Percentiles rank a stretch among this genome's conserved stretches.
These are phyloP conservation scores for Chaetomium tenue DNA, from an alignment of 495 filamentous ascomycete genomes.

Conservation along the genomic window DNA sequence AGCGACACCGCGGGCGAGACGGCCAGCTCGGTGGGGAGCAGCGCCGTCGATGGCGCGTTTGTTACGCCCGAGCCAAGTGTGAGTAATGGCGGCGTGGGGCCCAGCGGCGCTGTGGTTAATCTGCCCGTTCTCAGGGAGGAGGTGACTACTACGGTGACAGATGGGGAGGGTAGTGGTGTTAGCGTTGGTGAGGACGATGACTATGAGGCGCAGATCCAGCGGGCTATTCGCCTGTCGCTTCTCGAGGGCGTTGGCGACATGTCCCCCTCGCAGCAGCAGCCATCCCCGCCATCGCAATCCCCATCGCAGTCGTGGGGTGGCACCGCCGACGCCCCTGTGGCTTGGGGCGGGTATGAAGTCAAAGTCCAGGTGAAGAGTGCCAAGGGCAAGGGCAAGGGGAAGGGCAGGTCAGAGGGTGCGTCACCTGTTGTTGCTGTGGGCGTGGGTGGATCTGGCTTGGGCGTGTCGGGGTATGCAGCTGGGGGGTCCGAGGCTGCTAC, in stretches of 20 bases:
- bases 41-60: slow-evolving; percentile 29
- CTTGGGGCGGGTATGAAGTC: slow-evolving; percentile 47
- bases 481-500: slow-evolving; percentile 10
- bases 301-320: background rate
- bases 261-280: background rate
- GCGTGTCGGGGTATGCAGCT: slow-evolving; percentile 20
- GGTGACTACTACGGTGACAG: slow-evolving; percentile 25
- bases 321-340: no score
- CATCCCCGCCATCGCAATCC: slow-evolving; percentile 21
- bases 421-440: slow-evolving; percentile 34
- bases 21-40: slow-evolving; percentile 44
- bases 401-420: slow-evolving; percentile 34
- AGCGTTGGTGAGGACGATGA: slow-evolving; percentile 46
- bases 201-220: slow-evolving; percentile 71
- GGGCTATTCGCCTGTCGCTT: slow-evolving; percentile 76
- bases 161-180: slow-evolving; percentile 42
- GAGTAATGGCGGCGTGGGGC: slow-evolving; percentile 29
- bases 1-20: slow-evolving; percentile 54
- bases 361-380: slow-evolving; percentile 54
- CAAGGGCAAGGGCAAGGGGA: slow-evolving; percentile 30
- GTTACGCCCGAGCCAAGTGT: slow-evolving; percentile 53
- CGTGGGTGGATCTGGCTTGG: background rate
- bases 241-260: slow-evolving; percentile 51
- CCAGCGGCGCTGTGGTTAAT: background rate
- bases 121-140: slow-evolving; percentile 31